Evolutionary conservation across 306 rosid genomes (phyloP).

Genomic region (Alnus rubra): DNA sequence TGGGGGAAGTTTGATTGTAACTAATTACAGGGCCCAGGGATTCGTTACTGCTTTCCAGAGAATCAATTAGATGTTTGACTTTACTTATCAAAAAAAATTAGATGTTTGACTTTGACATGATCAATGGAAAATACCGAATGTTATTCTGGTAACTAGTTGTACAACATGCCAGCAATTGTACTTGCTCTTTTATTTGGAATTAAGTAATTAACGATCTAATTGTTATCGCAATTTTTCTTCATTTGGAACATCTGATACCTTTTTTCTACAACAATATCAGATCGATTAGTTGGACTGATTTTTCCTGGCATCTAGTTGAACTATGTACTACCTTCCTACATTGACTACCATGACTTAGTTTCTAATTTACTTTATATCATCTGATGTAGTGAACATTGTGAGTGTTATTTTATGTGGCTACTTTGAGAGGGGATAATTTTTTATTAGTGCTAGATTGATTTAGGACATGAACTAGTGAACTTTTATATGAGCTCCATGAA

Average conservation of each 20-base stretch:
- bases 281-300: background rate
- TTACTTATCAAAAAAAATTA: too few species aligned
- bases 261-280: background rate
- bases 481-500: background rate
- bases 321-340: background rate
- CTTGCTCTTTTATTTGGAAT: background rate
- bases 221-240: background rate
- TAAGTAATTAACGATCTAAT: background rate
- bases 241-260: too few species aligned
- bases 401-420: background rate
- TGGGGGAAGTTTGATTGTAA: background rate
- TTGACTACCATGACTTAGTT: background rate
- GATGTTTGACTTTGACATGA: too few species aligned
- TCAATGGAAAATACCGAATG: background rate
- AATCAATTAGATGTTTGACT: too few species aligned
- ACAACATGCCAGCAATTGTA: background rate
- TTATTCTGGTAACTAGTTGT: background rate
- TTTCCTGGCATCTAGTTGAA: background rate
- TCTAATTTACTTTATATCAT: background rate
- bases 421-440: background rate
- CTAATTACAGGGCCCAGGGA: background rate
- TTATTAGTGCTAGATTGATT: background rate
- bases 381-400: background rate
- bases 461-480: background rate
- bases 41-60: conserved; percentile 3